Base-by-base conservation (phyloP, 108 stramenopile genomes). In the Epithemia pelagica region DNA sequence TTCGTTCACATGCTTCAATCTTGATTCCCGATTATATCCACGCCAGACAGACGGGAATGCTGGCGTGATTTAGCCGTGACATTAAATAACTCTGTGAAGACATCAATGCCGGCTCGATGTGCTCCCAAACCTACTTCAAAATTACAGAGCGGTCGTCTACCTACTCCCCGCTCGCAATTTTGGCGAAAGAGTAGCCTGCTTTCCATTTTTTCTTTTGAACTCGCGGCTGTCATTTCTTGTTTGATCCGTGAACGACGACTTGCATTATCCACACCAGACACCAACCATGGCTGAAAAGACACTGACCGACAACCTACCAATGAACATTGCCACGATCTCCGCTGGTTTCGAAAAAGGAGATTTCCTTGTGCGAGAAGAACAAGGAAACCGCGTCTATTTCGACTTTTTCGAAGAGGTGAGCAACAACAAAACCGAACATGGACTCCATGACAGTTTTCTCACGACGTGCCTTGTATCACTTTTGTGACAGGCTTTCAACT, bases 311-410 rank as follows among this genome's bases (percentile, higher is more conserved):
- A 51, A 60, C 26, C 1, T 10, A 8, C 70, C 79, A 32, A 76
- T 85, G 68, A 85, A 80, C 59, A 88, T 92, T 57, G 91, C 91
- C 53, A 92, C 91, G 65, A 89, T 92, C 67, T 86, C 84, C 18
- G 86, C 91, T 2, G 91, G 91, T 32, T 92, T 92, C 64, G 91
- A 92, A 78, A 92, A 92, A 77, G 91, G 91, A 55, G 91, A 92
- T 52, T 92, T 92, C 72, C 82, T 92, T 26, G 91, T 92, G 55
- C 76, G 91, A 51, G 91, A 92, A 66, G 91, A 92, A 68, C 88
- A 92, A 77, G 91, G 91, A 66, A 85, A 89, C 58, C 82, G 91
- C 22, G 87, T 92, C 0, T 92, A 89, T 69, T 89, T 92, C 67
- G 88, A 92, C 61, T 92, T 92, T 70, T 89, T 89, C 68, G 88